Evolutionary conservation across 1,284 basidiomycete genomes (phyloP).

Genomic region (Cryptococcus sp.): DNA sequence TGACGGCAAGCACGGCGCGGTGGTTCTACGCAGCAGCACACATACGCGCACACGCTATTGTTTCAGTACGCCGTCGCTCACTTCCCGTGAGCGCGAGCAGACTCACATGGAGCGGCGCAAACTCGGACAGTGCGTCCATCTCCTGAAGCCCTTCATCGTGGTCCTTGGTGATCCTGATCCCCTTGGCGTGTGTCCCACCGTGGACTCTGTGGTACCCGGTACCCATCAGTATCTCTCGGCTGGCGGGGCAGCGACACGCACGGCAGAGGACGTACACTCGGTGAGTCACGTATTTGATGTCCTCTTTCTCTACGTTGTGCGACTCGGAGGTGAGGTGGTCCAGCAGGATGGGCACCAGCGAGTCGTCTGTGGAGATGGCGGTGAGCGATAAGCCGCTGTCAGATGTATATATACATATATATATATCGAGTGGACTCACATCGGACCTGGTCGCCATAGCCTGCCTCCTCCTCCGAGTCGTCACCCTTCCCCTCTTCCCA

Average conservation of each 20-base stretch:
- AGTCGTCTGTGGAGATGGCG: slow-evolving; percentile 28
- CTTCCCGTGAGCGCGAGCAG: not conserved
- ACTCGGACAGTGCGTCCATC: slow-evolving; percentile 69
- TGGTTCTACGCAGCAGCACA: slow-evolving; percentile 48
- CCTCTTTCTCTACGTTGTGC: slow-evolving; percentile 29
- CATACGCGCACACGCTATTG: not conserved
- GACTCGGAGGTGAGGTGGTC: slow-evolving; percentile 30
- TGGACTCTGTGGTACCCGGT: slow-evolving; percentile 70
- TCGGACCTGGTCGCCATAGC: slow-evolving; percentile 16
- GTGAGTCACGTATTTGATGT: slow-evolving; percentile 49
- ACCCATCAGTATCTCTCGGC: too few species aligned
- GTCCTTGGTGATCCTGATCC: slow-evolving; percentile 60
- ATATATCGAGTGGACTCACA: slow-evolving; percentile 9
- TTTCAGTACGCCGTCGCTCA: not conserved
- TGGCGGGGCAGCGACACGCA: not conserved
- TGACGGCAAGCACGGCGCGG: slow-evolving; percentile 53
- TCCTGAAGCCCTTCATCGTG: slow-evolving; percentile 59
- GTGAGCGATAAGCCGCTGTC: slow-evolving; percentile 6
- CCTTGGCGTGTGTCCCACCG: slow-evolving; percentile 68
- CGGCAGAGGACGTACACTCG: slow-evolving; percentile 45
- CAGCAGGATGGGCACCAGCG: slow-evolving; percentile 42
- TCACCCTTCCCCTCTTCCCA: slow-evolving; percentile 19
- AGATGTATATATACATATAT: not conserved
- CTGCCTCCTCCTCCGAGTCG: slow-evolving; percentile 15
- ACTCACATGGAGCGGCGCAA: slow-evolving; percentile 69